phyloP scores from a whole-genome alignment of 257 asterid species.

The Oldenlandia corymbosa region DNA sequence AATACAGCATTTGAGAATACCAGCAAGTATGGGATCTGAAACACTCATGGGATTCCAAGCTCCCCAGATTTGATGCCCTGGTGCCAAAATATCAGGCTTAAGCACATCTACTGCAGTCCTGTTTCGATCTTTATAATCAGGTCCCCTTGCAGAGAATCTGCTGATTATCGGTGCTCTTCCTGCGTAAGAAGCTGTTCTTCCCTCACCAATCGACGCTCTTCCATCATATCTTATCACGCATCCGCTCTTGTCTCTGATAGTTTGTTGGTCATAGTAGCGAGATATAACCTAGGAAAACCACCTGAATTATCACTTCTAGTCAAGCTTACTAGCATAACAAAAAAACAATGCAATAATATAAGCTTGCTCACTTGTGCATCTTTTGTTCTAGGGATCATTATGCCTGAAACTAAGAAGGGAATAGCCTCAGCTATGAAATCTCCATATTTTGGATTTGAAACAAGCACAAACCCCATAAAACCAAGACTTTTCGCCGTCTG shows the following conservation, averaged over 20 bases:
- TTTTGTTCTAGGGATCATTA: conserved; percentile 58
- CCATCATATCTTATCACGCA: conserved; percentile 41
- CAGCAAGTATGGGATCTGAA: conserved; percentile 54
- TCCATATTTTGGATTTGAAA: conserved; percentile 71
- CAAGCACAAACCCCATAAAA: conserved; percentile 66
- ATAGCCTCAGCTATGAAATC: conserved; percentile 88
- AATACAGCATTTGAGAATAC: conserved; percentile 24
- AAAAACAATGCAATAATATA: background rate
- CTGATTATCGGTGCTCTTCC: conserved; percentile 78
- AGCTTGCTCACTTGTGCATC: conserved; percentile 52
- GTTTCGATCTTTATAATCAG: conserved; percentile 54
- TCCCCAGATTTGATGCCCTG: conserved; percentile 95
- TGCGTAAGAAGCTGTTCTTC: conserved; percentile 59
- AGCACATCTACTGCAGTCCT: conserved; percentile 71
- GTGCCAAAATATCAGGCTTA: conserved; percentile 90
- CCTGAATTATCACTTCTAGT: background rate
- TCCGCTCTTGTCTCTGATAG: conserved; percentile 44
- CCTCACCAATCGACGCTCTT: conserved; percentile 79
- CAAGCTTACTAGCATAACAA: no score
- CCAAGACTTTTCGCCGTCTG: conserved; percentile 55
- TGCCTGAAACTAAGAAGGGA: conserved; percentile 76
- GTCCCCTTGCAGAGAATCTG: conserved; percentile 90
- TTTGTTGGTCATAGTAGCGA: conserved; percentile 56
- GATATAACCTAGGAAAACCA: conserved; percentile 40
- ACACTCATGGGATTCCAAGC: conserved; percentile 98